These are phyloP conservation scores for Puccinia triticina DNA, from an alignment of 1,284 basidiomycete genomes.

Conservation along the genomic window DNA sequence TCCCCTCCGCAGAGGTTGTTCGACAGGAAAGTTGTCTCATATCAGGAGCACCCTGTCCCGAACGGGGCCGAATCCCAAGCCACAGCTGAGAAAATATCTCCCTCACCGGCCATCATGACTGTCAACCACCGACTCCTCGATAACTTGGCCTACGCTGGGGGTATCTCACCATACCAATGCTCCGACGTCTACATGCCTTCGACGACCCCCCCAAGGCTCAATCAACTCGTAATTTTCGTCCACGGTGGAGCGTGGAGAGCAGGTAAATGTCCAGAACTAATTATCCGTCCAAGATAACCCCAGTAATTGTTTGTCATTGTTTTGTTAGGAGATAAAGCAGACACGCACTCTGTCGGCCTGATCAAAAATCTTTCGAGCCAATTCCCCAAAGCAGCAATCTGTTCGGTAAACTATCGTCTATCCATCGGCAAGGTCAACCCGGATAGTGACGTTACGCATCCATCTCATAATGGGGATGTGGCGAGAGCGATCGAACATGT, in stretches of 20 bases:
- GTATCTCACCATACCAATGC: neutral
- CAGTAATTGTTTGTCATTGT: neutral
- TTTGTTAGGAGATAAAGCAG: slow-evolving; percentile 42
- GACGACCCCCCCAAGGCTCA: neutral
- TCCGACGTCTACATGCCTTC: slow-evolving; percentile 29
- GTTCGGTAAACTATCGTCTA: slow-evolving; percentile 48
- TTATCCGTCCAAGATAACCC: neutral
- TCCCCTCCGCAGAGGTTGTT: no score
- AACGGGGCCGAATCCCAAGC: no score
- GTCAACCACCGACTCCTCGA: neutral
- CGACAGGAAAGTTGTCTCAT: no score
- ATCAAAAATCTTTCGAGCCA: slow-evolving; percentile 27
- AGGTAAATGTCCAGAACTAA: slow-evolving; percentile 7
- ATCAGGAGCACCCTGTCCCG: no score
- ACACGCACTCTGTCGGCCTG: slow-evolving; percentile 13
- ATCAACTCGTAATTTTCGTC: slow-evolving; percentile 34
- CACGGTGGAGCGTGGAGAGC: slow-evolving; percentile 51
- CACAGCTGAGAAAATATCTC: no score
- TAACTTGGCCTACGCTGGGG: neutral
- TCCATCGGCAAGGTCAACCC: slow-evolving; percentile 5
- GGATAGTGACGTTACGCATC: slow-evolving; percentile 6
- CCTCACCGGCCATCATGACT: no score
- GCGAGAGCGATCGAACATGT: slow-evolving; percentile 15
- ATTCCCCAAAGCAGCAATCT: slow-evolving; percentile 22
- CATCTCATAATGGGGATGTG: slow-evolving; percentile 38